Evolutionary conservation across 495 filamentous ascomycete genomes (phyloP).

Genomic region (Aspergillus hancockii): DNA sequence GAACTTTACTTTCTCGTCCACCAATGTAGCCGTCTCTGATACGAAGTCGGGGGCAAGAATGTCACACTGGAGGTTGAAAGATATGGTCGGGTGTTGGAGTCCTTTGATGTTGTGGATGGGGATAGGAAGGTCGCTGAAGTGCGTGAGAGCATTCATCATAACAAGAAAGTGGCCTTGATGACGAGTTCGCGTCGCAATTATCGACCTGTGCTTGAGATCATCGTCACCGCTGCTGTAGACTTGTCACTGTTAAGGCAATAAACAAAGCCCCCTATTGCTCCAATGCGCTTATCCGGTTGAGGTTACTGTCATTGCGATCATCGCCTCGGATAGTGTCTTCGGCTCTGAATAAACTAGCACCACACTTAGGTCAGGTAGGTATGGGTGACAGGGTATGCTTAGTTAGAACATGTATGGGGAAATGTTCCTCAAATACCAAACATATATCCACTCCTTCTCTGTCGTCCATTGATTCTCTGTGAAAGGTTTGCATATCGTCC

Average conservation of each 20-base stretch:
- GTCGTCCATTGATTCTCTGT: no score
- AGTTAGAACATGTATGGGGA: not conserved
- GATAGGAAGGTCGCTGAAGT: constrained; percentile 25
- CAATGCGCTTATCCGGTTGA: constrained; percentile 10
- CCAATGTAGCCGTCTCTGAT: constrained; percentile 3
- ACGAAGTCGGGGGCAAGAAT: constrained; percentile 5
- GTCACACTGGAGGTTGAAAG: constrained; percentile 12
- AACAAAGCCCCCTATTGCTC: not conserved
- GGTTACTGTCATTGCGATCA: constrained; percentile 18
- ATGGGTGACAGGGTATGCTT: not conserved
- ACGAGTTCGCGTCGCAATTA: constrained; percentile 9
- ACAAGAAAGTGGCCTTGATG: constrained; percentile 21
- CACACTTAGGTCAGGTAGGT: not conserved
- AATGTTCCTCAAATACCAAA: not conserved
- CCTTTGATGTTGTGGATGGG: constrained; percentile 26
- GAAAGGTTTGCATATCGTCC: no score
- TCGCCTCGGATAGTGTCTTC: constrained; percentile 11
- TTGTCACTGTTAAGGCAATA: constrained; percentile 19
- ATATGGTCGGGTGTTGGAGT: constrained; percentile 18
- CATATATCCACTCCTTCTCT: no score
- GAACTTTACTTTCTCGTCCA: constrained; percentile 7
- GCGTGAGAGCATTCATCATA: constrained; percentile 24
- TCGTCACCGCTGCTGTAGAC: constrained; percentile 23
- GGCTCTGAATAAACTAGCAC: not conserved
- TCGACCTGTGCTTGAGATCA: constrained; percentile 23